A percentile compares a stretch with the other conserved stretches of the same genome.
Conservation (phyloP, 1,284 basidiomycete species). For the Ganoderma sp. region DNA sequence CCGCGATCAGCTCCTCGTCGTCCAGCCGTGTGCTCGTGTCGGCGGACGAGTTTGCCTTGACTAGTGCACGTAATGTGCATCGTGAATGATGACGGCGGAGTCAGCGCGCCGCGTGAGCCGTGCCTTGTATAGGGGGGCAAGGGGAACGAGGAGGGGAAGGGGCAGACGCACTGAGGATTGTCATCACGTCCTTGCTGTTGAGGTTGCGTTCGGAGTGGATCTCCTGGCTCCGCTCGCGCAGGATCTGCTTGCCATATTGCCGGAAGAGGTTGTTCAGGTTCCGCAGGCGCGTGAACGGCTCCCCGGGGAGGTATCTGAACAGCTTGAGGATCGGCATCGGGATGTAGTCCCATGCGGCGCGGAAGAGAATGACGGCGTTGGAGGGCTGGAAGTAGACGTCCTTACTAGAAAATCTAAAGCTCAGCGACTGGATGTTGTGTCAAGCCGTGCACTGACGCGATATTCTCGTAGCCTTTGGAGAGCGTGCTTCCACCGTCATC, state of each 20-base stretch:
- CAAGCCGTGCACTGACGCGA: constrained; percentile 39
- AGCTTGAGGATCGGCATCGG: constrained; percentile 33
- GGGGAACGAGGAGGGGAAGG: constrained; percentile 12
- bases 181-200: constrained; percentile 46
- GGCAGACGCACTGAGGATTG: constrained; percentile 46
- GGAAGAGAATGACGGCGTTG: constrained; percentile 31
- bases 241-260: constrained; percentile 32
- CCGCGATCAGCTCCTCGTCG: constrained; percentile 53
- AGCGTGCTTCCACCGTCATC: constrained; percentile 36
- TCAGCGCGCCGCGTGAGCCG: too few species aligned
- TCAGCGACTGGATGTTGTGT: too few species aligned
- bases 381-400: constrained; percentile 33
- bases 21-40: constrained; percentile 50
- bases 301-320: constrained; percentile 37
- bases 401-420: background rate
- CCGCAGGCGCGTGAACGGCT: constrained; percentile 36
- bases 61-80: constrained; percentile 36
- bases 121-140: too few species aligned
- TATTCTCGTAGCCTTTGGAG: constrained; percentile 34
- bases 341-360: constrained; percentile 36
- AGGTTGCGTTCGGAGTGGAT: constrained; percentile 21
- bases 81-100: constrained; percentile 7
- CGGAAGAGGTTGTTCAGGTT: constrained; percentile 32
- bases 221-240: constrained; percentile 27
- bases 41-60: constrained; percentile 57